Percentiles rank a stretch among this genome's conserved stretches.
Evolutionary conservation across 2,329 filamentous ascomycete genomes (phyloP).

Genomic region (Claviceps africana): DNA sequence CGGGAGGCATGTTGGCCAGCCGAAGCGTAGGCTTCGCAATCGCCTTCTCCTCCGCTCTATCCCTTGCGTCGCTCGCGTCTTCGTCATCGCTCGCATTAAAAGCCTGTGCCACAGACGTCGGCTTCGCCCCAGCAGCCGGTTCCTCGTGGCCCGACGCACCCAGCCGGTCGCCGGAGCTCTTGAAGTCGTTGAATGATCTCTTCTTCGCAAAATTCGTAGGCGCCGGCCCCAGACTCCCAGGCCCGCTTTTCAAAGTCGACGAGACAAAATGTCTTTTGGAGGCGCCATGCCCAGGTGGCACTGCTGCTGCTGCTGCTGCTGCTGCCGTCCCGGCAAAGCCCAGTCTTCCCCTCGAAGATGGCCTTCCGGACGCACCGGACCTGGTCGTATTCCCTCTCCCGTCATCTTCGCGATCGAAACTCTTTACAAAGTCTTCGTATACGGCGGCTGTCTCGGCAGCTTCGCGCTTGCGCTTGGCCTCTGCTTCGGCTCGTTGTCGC

Average conservation of each 20-base stretch:
- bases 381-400: conserved; percentile 10
- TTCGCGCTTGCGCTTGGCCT: conserved; percentile 74
- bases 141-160: conserved; percentile 24
- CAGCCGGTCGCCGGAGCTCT: conserved; percentile 20
- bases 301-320: background rate
- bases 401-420: conserved; percentile 49
- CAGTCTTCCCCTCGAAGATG: conserved; percentile 3
- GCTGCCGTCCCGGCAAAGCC: conserved; percentile 4
- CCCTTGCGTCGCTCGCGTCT: conserved; percentile 27
- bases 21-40: conserved; percentile 49
- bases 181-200: conserved; percentile 31
- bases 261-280: conserved; percentile 52
- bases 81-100: conserved; percentile 57
- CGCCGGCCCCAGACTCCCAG: conserved; percentile 44
- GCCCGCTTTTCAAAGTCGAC: conserved; percentile 42
- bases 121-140: conserved; percentile 20
- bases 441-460: conserved; percentile 78
- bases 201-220: conserved; percentile 38
- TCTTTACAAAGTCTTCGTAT: conserved; percentile 78
- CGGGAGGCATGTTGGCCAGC: conserved; percentile 46
- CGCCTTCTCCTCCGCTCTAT: conserved; percentile 41
- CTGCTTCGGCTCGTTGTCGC: conserved; percentile 74
- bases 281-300: conserved; percentile 5
- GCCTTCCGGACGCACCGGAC: conserved; percentile 11
- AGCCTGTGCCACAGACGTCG: conserved; percentile 50